Percentiles rank a stretch among this genome's conserved stretches.
These are phyloP conservation scores for Actinomortierella wolfii DNA, from an alignment of 371 early-diverging fungal species.

Conservation along the genomic window DNA sequence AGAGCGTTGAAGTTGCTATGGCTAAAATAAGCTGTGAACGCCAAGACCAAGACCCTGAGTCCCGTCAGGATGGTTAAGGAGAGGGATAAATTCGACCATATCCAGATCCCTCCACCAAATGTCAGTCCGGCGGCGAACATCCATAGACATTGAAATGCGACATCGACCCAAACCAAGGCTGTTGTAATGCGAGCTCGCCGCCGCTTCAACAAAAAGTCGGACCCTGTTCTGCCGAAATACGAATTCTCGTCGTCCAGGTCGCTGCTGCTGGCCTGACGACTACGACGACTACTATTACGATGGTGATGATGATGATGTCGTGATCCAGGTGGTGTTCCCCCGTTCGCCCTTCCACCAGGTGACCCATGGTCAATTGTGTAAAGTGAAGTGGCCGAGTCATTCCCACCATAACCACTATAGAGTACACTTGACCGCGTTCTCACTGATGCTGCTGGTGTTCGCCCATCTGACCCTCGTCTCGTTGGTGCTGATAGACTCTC, in stretches of 20 bases:
- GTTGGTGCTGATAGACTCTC: neutral
- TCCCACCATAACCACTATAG: constrained; percentile 7
- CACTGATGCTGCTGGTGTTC: constrained; percentile 5
- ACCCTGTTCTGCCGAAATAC: constrained; percentile 43
- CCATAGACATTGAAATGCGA: constrained; percentile 7
- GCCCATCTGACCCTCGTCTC: neutral
- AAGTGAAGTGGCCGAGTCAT: constrained; percentile 21
- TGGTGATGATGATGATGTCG: too few relatives aligned
- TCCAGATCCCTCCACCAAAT: constrained; percentile 18
- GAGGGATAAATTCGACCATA: constrained; percentile 17
- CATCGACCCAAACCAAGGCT: constrained; percentile 20
- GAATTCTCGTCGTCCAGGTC: constrained; percentile 15
- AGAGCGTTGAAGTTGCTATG: constrained; percentile 39
- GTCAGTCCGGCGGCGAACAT: constrained; percentile 5
- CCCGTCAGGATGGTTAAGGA: constrained; percentile 20
- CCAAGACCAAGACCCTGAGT: constrained; percentile 16
- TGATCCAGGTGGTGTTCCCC: too few relatives aligned
- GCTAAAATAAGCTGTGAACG: constrained; percentile 35
- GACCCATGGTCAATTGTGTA: constrained; percentile 22
- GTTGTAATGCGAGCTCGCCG: constrained; percentile 18
- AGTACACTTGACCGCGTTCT: constrained; percentile 3
- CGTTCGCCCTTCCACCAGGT: too few relatives aligned
- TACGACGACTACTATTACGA: neutral
- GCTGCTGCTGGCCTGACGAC: neutral
- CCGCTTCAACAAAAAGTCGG: constrained; percentile 38